A percentile compares a stretch with the other conserved stretches of the same genome.
These are phyloP conservation scores for Rossbeevera mucosa DNA, from an alignment of 768 basidiomycete species.

Conservation along the genomic window DNA sequence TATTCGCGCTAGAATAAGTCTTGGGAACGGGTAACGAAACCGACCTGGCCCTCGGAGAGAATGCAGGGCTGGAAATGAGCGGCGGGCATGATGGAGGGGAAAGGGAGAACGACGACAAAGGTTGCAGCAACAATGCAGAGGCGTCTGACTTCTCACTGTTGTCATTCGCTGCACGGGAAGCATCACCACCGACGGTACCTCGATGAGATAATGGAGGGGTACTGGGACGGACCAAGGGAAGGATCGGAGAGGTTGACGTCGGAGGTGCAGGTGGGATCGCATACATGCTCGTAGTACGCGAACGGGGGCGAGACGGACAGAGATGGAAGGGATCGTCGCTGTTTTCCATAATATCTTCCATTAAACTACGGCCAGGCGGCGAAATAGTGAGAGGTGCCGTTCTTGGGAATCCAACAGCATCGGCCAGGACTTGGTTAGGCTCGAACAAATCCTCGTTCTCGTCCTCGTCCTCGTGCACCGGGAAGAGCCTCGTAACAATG, in stretches of 20 bases:
- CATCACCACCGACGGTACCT: slow-evolving; percentile 4
- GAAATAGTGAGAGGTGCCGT: neutral
- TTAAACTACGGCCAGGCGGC: neutral
- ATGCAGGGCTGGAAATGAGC: slow-evolving; percentile 5
- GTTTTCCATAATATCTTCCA: slow-evolving; percentile 5
- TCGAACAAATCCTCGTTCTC: slow-evolving; percentile 32
- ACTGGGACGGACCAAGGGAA: slow-evolving; percentile 22
- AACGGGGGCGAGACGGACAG: slow-evolving; percentile 19
- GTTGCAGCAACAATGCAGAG: slow-evolving; percentile 29
- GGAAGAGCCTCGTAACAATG: slow-evolving; percentile 23
- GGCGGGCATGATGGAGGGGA: slow-evolving; percentile 11
- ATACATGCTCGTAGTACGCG: slow-evolving; percentile 31
- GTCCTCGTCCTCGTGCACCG: slow-evolving; percentile 28
- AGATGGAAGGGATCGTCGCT: slow-evolving; percentile 25
- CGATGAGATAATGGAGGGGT: slow-evolving; percentile 27
- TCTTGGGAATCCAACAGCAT: slow-evolving; percentile 23
- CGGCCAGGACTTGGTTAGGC: neutral
- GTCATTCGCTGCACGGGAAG: neutral
- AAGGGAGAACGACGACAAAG: slow-evolving; percentile 17
- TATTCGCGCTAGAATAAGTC: slow-evolving; percentile 1
- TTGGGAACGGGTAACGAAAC: slow-evolving; percentile 19
- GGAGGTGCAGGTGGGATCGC: slow-evolving; percentile 4
- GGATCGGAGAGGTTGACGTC: slow-evolving; percentile 5
- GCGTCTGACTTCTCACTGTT: slow-evolving; percentile 13
- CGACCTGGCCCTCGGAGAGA: slow-evolving; percentile 23